Base-by-base conservation (phyloP, 179 eudicot genomes). In the Corrigiola litoralis region DNA sequence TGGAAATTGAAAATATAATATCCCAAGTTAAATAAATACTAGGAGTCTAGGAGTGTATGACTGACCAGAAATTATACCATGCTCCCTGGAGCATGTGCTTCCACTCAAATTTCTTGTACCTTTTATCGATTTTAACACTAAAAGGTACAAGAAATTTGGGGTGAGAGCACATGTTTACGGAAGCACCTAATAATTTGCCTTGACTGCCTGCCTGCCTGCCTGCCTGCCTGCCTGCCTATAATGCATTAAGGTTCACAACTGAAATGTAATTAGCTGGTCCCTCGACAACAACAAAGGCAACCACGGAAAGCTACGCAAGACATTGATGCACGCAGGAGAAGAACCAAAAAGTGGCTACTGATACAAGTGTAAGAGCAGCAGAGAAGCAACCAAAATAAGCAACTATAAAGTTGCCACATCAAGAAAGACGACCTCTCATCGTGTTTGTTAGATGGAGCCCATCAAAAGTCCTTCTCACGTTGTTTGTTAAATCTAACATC, bases 361-460 rank as follows among this genome's bases (percentile, higher is more conserved):
- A 50, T 38, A 14, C 44, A 63, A 48, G 25, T 28, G 47, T 32
- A 55, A 70, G 57, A 49, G 55, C 40, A 21, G 12, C 41, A 6
- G 10, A 44, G 28, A 55, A 23, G 45, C 37, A 72, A 36, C 21
- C 18, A 55, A 36, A 65, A 18, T 28, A 37, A 62, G 58, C 65
- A 62, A 47, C 60, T 34, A 58, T 36, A 37, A 63, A 27, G 13
- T 27, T 27, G 58, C 61, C 50, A 62, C 41, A 47, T 62, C 69
- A 62, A 55, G 51, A 40, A 62, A 55, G 60, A 23, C 60, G 16
- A 63, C 38, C 68, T 74, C 41, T 58, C 74, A 56, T 68, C 18
- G 27, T 68, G 69, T 63, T 63, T 48, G 73, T 68, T 74, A 45
- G 13, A 47, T 33, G 41, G 56, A 29, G 34, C 33, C 65, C 47